Evolutionary conservation across 2,329 filamentous ascomycete genomes (phyloP).

Genomic region (Coniochaeta sp.): DNA sequence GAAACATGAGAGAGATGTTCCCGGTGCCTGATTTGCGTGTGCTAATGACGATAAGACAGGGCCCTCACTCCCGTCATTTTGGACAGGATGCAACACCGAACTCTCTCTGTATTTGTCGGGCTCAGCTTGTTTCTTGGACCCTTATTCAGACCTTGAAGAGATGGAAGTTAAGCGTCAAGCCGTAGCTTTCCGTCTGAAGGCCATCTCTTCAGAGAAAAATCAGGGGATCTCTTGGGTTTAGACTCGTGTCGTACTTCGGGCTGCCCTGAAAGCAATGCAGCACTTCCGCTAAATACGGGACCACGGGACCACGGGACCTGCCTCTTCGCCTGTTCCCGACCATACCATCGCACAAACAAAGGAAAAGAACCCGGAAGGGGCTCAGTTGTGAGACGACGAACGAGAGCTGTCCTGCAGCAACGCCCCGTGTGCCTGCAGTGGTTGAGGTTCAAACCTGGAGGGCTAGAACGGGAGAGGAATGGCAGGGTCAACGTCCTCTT

Average conservation of each 20-base stretch:
- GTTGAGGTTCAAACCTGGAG: not conserved
- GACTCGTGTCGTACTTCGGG: no score
- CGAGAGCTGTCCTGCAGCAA: not conserved
- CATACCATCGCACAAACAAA: not conserved
- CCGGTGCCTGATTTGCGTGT: conserved; percentile 2
- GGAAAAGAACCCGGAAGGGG: not conserved
- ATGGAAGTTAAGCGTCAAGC: not conserved
- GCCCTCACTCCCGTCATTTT: not conserved
- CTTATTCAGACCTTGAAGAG: not conserved
- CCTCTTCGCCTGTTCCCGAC: not conserved
- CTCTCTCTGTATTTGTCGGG: not conserved
- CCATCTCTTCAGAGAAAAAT: no score
- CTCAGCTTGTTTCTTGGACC: not conserved
- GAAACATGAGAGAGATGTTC: conserved; percentile 1
- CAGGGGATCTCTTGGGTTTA: no score
- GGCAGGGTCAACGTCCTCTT: no score
- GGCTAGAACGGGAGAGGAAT: not conserved
- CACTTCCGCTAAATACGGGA: conserved; percentile 1
- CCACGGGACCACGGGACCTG: not conserved
- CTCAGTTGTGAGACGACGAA: not conserved
- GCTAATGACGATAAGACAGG: conserved; percentile 3
- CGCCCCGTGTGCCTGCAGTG: conserved; percentile 1
- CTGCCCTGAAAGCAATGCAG: no score
- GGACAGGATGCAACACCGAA: not conserved
- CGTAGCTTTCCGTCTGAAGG: not conserved